Conservation (phyloP, 2,329 filamentous ascomycete species). For the Colletotrichum agaves region DNA sequence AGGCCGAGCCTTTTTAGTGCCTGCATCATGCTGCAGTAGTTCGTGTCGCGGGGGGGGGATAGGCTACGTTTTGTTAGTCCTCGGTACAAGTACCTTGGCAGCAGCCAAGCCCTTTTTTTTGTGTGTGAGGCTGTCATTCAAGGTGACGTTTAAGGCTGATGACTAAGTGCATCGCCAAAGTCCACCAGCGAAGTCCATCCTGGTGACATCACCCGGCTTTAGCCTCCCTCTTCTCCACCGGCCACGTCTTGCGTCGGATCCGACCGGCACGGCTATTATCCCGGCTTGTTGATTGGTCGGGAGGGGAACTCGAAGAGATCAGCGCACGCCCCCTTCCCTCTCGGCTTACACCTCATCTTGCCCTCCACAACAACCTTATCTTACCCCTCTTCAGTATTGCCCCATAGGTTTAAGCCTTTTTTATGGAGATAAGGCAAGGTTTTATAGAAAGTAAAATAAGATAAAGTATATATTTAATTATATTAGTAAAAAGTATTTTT, state of each 20-base stretch:
- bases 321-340: too few species aligned
- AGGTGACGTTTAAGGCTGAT: slow-evolving; percentile 38
- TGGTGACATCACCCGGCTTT: slow-evolving; percentile 23
- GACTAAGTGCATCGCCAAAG: slow-evolving; percentile 1
- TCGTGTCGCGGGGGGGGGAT: not conserved
- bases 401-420: too few species aligned
- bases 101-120: not conserved
- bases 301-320: not conserved
- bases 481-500: too few species aligned
- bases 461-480: too few species aligned
- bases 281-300: slow-evolving; percentile 6
- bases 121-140: slow-evolving; percentile 15
- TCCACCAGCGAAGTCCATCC: not conserved
- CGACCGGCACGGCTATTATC: slow-evolving; percentile 7
- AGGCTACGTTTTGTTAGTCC: slow-evolving; percentile 11
- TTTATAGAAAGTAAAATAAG: too few species aligned
- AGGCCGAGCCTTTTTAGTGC: slow-evolving; percentile 8
- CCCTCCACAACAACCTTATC: too few species aligned
- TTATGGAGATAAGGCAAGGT: too few species aligned
- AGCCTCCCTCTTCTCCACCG: not conserved
- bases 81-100: too few species aligned
- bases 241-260: slow-evolving; percentile 8
- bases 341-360: too few species aligned
- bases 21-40: too few species aligned
- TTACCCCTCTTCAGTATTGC: too few species aligned